These are phyloP conservation scores for Boletus patriciae DNA, from an alignment of 768 basidiomycete genomes.

Conservation along the genomic window DNA sequence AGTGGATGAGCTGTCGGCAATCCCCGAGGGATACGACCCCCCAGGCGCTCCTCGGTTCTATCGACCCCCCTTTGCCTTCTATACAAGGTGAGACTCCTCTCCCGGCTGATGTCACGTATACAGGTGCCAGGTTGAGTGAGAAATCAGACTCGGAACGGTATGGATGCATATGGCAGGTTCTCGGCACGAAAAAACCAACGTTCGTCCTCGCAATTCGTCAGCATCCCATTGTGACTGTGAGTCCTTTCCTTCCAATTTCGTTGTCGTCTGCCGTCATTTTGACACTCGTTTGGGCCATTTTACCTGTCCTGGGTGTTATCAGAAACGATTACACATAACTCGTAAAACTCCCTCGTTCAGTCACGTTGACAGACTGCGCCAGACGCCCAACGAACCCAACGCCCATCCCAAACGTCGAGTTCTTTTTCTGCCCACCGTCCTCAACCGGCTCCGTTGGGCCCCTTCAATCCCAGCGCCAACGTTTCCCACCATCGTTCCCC, in stretches of 20 bases:
- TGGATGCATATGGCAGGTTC: conserved; percentile 15
- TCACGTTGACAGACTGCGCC: conserved; percentile 2
- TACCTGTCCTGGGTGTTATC: background rate
- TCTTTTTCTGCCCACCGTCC: too few species aligned
- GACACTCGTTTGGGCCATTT: background rate
- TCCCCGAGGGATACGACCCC: conserved; percentile 14
- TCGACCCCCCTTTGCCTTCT: conserved; percentile 11
- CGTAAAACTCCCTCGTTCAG: conserved; percentile 1
- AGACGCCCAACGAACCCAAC: background rate
- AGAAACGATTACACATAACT: conserved; percentile 9
- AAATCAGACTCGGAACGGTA: conserved; percentile 6
- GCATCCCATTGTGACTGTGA: conserved; percentile 8
- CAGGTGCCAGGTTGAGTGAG: conserved; percentile 4
- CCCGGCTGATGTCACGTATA: background rate
- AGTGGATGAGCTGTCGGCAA: conserved; percentile 20
- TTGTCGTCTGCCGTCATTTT: conserved; percentile 19
- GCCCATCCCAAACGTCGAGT: background rate
- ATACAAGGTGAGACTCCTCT: conserved; percentile 9
- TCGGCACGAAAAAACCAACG: conserved; percentile 22
- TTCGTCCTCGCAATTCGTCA: conserved; percentile 27
- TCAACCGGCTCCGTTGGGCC: background rate
- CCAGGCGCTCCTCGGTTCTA: background rate
- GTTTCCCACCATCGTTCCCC: background rate
- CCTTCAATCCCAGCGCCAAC: conserved; percentile 2
- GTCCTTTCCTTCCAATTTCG: conserved; percentile 12